Base-by-base conservation (phyloP, 2,329 filamentous ascomycete species). In the Stemphylium vesicarium region DNA sequence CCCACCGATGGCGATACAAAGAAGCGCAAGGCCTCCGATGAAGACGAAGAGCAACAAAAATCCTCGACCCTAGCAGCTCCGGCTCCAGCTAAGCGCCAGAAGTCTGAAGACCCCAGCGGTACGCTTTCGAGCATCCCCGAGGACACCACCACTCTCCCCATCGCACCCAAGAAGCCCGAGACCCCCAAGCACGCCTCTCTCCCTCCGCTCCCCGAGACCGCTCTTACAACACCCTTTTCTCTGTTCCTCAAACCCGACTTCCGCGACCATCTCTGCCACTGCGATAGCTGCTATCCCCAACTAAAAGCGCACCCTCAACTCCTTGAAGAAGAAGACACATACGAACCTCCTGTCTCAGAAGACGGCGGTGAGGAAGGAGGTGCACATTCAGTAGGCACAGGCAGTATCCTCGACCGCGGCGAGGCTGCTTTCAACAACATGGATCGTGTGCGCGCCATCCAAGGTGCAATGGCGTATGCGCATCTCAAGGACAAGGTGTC, bases 391-490 rank as follows among this genome's bases (percentile, higher is more conserved):
- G 78, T 85, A 4, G 90, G 91, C 44, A 93, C 91, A 31, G 90
- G 90, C 40, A 95, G 90, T 60, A 82, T 99, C 2, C 86, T 96
- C 31, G 93, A 98, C 44, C 90, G 92, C 15, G 95, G 95, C 41
- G 95, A 99, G 78, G 94, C 91, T 42, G 94, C 93, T 0, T 83
- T 99, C 24, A 92, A 88, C 72, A 96, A 92, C 67, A 88, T 99
- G 52, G 95, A 99, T 72, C 90, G 95, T 2, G 94, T 98, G 7
- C 84, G 88, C 12, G 95, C 95, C 4, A 96, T 99, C 51, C 76
- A 99, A 75, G 95, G 95, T 13, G 94, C 96, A 40, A 97, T 98
- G 92, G 94, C 93, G 0, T 99, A 98, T 77, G 97, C 98, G 69
- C 90, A 96, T 68, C 84, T 99, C 56, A 95, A 96, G 71, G 93